Evolutionary conservation across 495 filamentous ascomycete species (phyloP), one percentile per base, ranked within the genome.

Genomic region (Neurospora sp.): DNA sequence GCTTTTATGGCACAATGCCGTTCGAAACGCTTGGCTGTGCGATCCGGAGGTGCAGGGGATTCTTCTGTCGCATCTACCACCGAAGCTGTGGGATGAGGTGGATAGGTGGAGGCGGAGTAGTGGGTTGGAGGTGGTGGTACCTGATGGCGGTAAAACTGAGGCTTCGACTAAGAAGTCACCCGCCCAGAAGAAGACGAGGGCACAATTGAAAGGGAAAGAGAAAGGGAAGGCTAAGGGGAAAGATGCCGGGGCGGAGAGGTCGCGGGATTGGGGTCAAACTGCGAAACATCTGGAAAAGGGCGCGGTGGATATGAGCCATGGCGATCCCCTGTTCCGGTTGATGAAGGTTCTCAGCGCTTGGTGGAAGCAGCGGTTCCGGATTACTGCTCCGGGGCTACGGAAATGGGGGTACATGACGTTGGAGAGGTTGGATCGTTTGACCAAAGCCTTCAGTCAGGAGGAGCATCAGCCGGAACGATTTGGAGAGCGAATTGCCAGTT

Each of bases 361-460:
- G 86, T 99, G 96, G 96, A 94, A 90, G 80, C 92, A 92, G 77
- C 87, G 91, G 46, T 99, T 96, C 80, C 86, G 84, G 7, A 87
- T 96, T 70, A 92, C 90, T 4, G 88, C 91, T 0, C 94, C 95
- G 1, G 92, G 92, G 0, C 77, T 98, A n/a, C 87, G 95, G 9
- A 99, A 98, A 82, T 86, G 90, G 77, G 96, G 96, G 3, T 98
- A 98, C 79, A 93, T 93, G 80, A 84, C 90, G 11, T 84, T 93
- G 35, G 82, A 88, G 46, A 85, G 86, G 37, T 80, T 98, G 12
- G 89, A 93, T 78, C 87, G 88, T 8, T 84, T 95, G 73, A 87
- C 91, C 20, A 87, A 87, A 35, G 84, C 82, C 2, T 95, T 91
- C 74, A 83, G 88, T 44, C 85, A 90, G n/a, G 88, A 90, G 66